Conservation (phyloP, 2,329 filamentous ascomycete genomes). For the Trichoderma simmonsii region DNA sequence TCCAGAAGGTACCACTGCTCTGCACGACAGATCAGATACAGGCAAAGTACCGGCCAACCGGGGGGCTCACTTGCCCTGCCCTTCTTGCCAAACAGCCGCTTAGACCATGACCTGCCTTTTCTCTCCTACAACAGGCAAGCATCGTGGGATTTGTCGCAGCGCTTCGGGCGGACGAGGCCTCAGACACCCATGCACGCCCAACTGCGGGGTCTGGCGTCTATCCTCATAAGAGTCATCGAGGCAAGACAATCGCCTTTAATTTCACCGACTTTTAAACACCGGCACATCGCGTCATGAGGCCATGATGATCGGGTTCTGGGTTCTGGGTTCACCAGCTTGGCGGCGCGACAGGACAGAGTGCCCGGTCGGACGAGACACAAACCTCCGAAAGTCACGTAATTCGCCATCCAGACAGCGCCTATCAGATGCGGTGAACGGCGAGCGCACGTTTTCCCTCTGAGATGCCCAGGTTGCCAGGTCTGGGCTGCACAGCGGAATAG, state of each 20-base stretch:
- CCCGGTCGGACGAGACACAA: constrained; percentile 5
- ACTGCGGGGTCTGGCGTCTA: constrained; percentile 18
- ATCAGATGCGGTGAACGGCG: constrained; percentile 19
- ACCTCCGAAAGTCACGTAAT: neutral
- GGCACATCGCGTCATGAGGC: constrained; percentile 15
- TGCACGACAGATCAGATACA: neutral
- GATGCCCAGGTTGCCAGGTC: neutral
- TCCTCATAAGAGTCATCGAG: constrained; percentile 19
- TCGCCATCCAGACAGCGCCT: constrained; percentile 5
- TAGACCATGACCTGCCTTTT: constrained; percentile 3
- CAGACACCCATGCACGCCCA: constrained; percentile 18
- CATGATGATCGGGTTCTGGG: neutral
- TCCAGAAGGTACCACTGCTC: neutral
- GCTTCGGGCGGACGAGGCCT: constrained; percentile 16
- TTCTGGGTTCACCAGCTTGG: constrained; percentile 11
- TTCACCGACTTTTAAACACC: constrained; percentile 20
- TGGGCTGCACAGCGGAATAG: neutral
- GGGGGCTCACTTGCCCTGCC: neutral
- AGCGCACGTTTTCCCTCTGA: neutral
- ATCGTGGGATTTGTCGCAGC: constrained; percentile 12
- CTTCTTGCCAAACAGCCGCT: neutral
- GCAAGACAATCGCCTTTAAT: neutral
- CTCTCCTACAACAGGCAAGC: neutral
- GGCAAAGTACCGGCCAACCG: neutral
- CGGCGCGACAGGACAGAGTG: constrained; percentile 13